A percentile compares a stretch with the other conserved stretches of the same genome.
Conservation (phyloP, 148 eudicot species). For the Silene uniflora region DNA sequence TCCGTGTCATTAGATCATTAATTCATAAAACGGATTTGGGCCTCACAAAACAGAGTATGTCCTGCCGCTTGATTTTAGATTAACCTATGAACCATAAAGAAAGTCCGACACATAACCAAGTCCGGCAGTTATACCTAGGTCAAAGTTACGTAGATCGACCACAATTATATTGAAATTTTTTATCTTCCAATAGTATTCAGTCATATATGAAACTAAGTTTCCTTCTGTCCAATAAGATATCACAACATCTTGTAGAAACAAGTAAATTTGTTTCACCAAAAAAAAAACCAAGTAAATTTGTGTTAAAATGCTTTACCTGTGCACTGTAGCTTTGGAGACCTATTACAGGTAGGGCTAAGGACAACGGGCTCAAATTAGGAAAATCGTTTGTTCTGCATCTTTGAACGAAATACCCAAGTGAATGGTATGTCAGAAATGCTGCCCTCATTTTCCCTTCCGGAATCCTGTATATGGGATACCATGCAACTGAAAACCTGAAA, state of each 20-base stretch:
- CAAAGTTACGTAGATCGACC: background rate
- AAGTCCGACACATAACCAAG: background rate
- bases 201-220: background rate
- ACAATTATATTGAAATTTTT: background rate
- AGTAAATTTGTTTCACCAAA: background rate
- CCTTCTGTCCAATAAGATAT: background rate
- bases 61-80: background rate
- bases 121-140: background rate
- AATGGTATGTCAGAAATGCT: constrained; percentile 59
- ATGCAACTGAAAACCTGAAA: constrained; percentile 56
- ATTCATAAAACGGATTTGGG: background rate
- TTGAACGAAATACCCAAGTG: constrained; percentile 41
- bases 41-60: no score
- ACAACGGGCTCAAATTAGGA: constrained; percentile 14
- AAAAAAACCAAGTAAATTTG: background rate
- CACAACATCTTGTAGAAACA: background rate
- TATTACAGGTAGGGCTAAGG: constrained; percentile 40
- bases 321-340: constrained; percentile 55
- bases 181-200: background rate
- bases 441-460: constrained; percentile 52
- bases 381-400: constrained; percentile 18
- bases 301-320: constrained; percentile 31
- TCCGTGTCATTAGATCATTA: no score
- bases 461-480: constrained; percentile 60
- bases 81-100: background rate